These are phyloP conservation scores for Wakefieldia striispora DNA, from an alignment of 768 basidiomycete species.

Conservation along the genomic window DNA sequence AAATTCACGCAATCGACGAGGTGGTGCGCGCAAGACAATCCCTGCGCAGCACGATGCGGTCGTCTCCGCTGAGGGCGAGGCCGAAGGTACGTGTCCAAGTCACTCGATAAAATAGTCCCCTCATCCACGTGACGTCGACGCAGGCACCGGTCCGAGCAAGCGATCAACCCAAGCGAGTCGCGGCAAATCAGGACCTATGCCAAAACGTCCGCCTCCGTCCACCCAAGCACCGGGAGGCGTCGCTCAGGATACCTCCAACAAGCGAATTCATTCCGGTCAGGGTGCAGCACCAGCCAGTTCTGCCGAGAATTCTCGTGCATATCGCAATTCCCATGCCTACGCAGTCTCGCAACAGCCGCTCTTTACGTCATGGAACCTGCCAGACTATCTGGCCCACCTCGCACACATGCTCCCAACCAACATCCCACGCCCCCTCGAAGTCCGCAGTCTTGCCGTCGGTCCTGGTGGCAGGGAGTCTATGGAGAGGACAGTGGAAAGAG, in stretches of 20 bases:
- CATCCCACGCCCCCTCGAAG: conserved; percentile 69
- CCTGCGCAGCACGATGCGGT: conserved; percentile 22
- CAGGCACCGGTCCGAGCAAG: conserved; percentile 35
- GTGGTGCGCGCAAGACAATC: conserved; percentile 29
- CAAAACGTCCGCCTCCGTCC: conserved; percentile 32
- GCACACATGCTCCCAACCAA: conserved; percentile 79
- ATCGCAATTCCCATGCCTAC: conserved; percentile 78
- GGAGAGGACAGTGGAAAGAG: conserved; percentile 68
- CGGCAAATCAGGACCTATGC: conserved; percentile 27
- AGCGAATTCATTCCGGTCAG: conserved; percentile 46
- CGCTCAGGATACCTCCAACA: conserved; percentile 45
- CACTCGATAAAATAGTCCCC: conserved; percentile 12
- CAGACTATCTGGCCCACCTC: conserved; percentile 90
- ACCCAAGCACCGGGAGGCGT: conserved; percentile 32
- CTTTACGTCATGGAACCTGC: conserved; percentile 85
- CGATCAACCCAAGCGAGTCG: conserved; percentile 41
- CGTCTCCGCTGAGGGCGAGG: conserved; percentile 48
- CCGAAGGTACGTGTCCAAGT: conserved; percentile 50
- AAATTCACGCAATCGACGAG: conserved; percentile 30
- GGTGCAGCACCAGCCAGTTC: conserved; percentile 36
- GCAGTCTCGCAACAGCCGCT: conserved; percentile 76
- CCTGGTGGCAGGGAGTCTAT: conserved; percentile 48
- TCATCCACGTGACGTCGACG: conserved; percentile 38
- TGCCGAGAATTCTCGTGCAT: conserved; percentile 59
- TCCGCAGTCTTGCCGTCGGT: conserved; percentile 50